Conservation (phyloP, 2,329 filamentous ascomycete genomes). For the Microcyclospora tardicrescens region DNA sequence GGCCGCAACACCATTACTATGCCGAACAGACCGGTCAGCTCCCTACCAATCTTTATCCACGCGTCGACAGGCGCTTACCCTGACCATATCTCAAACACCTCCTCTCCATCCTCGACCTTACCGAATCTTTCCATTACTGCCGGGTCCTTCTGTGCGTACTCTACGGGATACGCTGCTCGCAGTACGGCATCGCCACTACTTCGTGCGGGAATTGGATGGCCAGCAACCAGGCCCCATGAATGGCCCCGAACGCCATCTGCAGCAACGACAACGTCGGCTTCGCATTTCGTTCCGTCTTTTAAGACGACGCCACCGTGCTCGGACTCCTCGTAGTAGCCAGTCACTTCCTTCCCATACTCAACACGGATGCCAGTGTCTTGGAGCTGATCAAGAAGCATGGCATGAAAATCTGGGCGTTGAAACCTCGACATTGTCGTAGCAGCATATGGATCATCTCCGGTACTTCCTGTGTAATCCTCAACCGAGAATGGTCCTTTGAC, state of each 20-base stretch:
- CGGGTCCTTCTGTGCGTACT: constrained; percentile 4
- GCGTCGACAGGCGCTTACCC: constrained; percentile 1
- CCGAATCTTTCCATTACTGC: constrained; percentile 2
- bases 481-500: constrained; percentile 9
- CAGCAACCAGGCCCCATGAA: constrained; percentile 32
- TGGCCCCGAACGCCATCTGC: constrained; percentile 30
- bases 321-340: constrained; percentile 35
- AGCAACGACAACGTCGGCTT: constrained; percentile 29
- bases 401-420: constrained; percentile 10
- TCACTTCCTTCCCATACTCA: constrained; percentile 29
- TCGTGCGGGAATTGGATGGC: constrained; percentile 19
- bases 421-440: constrained; percentile 5
- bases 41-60: no score
- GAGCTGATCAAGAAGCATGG: constrained; percentile 39
- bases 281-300: constrained; percentile 29
- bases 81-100: constrained; percentile 3
- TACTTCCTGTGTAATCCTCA: constrained; percentile 3
- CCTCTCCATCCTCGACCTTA: background rate
- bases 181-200: constrained; percentile 10
- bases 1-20: no score
- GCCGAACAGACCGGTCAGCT: background rate
- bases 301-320: constrained; percentile 17
- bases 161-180: constrained; percentile 9
- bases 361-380: constrained; percentile 31
- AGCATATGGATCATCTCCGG: background rate